Evolutionary conservation across 2,329 filamentous ascomycete species (phyloP), one percentile per base, ranked within the genome.

Genomic region (Camillea tinctor): DNA sequence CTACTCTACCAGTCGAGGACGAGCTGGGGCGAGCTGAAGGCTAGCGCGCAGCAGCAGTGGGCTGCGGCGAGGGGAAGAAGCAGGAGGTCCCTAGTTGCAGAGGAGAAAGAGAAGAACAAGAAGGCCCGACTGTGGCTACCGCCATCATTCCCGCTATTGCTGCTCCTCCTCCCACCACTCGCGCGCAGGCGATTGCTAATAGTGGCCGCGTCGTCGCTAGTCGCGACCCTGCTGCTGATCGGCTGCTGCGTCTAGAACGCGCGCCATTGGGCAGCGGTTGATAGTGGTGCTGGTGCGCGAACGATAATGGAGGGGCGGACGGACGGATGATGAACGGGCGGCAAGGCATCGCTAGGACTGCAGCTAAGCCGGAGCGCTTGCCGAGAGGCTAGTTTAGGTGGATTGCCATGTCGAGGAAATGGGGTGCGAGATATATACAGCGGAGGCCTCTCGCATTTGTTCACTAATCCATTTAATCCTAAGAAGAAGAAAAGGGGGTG

Each of bases 1-100:
- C 71, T 79, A 22, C 76, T 81, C 66, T 85, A 85, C 72, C 83
- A 81, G n/a, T 58, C 61, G 54, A 62, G 54, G n/a, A 57, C 61
- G 54, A 62, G 54, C 17, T 67, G 62, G 67, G 23, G 62, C 9
- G 63, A 62, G 17, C 23, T 64, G 23, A 60, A 50, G 20, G 44
- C 54, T 19, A 30, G 26, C 2, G 26, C 26, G 26, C 26, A 30
- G 26, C 26, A 30, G 26, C 26, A 7, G 26, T 30, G 26, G 26
- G 26, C 26, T n/a, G n/a, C n/a, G n/a, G n/a, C n/a, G n/a, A n/a
- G n/a, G n/a, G n/a, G n/a, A n/a, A n/a, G n/a, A 11, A 7, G 6
- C 4, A 26, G 24, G 26, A 30, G 26, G 2, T 30, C 2, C 26
- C 26, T 11, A 11, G 26, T 11, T 9, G 26, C 26, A n/a, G n/a